Percentiles rank a stretch among this genome's conserved stretches.
phyloP scores from a whole-genome alignment of 2,329 filamentous ascomycete genomes.

The Knufia petricola region DNA sequence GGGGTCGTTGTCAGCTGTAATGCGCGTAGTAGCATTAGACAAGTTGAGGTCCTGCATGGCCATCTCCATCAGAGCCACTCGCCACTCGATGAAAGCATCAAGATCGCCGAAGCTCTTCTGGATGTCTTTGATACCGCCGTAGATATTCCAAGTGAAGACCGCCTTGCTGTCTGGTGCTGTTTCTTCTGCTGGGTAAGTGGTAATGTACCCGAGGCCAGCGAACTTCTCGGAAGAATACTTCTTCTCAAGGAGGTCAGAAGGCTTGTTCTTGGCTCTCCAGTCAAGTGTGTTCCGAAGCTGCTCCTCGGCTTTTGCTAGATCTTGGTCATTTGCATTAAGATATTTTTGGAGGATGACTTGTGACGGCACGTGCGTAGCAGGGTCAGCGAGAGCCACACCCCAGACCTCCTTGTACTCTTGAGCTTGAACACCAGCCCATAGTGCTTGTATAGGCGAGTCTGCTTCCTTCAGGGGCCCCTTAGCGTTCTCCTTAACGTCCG shows the following conservation, averaged over 20 bases:
- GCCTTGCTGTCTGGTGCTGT: constrained; percentile 40
- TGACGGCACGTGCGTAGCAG: constrained; percentile 54
- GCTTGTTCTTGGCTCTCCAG: constrained; percentile 72
- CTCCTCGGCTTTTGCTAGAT: constrained; percentile 61
- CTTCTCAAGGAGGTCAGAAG: constrained; percentile 54
- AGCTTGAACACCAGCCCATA: constrained; percentile 25
- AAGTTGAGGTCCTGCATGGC: constrained; percentile 67
- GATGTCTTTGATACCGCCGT: constrained; percentile 75
- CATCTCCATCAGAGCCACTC: constrained; percentile 81
- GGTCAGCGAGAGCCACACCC: constrained; percentile 57
- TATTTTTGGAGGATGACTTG: constrained; percentile 87
- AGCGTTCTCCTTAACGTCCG: constrained; percentile 10
- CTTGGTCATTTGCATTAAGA: constrained; percentile 76
- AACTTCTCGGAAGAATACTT: constrained; percentile 62
- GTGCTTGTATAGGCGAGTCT: constrained; percentile 17
- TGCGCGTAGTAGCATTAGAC: constrained; percentile 55
- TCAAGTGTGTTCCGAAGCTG: constrained; percentile 71
- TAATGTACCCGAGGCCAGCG: constrained; percentile 68
- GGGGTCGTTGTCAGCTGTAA: constrained; percentile 66
- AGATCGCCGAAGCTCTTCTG: constrained; percentile 72
- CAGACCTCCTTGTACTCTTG: constrained; percentile 67
- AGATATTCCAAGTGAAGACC: constrained; percentile 86
- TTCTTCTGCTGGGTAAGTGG: constrained; percentile 43
- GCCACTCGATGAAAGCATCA: constrained; percentile 75
- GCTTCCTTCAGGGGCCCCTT: not conserved